Base-by-base conservation (phyloP, 2,329 filamentous ascomycete species). In the Cercospora zeina region DNA sequence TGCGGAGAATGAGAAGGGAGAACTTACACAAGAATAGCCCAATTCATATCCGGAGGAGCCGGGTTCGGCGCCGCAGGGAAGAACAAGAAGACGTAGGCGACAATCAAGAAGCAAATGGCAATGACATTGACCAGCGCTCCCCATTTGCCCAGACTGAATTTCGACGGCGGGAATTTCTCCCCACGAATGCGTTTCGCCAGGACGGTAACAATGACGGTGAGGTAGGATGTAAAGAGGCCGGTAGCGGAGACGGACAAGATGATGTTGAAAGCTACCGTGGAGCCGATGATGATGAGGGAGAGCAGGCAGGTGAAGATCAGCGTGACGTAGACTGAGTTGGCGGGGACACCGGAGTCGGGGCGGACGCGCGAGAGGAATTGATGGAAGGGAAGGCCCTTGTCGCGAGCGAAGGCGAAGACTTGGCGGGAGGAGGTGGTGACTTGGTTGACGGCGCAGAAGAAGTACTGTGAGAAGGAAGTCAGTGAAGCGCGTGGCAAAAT, bases 221-320 rank as follows among this genome's bases (percentile, higher is more conserved):
- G 37, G 61, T 70, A 71, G 49, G 65, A 67, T 42, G 65, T 66
- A 61, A 69, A 67, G 37, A 72, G 63, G 10, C 63, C 66, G 14
- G 64, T 65, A 24, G 64, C 63, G 4, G 72, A 74, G 19, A 80
- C 71, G 4, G 77, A 76, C 30, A 79, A 73, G 49, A 79, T 77
- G 45, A 77, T 77, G 63, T 76, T 74, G 61, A 81, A 75, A 9
- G 54, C 61, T 37, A 69, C 57, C 8, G 60, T 55, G 61, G 68
- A 65, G 37, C 53, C 67, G 19, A 67, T 60, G 36, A 66, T 62
- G 21, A 68, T 53, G 3, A 68, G 54, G 24, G 65, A 60, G 59
- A 69, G 67, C 33, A 51, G 42, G 64, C 65, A 69, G 31, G 66
- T 62, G 50, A 67, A 69, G 42, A 67, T 60, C 3, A 68, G 65